Evolutionary conservation across 805 yeast species (phyloP).

Genomic region (Saccharomycopsis synnaedendra): DNA sequence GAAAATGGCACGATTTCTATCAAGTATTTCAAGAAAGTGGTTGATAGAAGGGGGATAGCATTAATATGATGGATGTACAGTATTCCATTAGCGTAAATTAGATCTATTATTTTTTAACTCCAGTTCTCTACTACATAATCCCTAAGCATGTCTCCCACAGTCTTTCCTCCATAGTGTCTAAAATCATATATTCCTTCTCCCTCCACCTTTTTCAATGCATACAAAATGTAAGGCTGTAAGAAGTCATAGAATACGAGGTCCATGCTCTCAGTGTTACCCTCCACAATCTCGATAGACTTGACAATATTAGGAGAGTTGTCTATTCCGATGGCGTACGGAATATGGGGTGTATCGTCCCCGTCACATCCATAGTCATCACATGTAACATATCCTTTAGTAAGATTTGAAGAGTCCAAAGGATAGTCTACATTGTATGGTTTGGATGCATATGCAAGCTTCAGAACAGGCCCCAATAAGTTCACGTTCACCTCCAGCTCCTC

Average conservation of each 20-base stretch:
- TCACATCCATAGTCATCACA: conserved; percentile 71
- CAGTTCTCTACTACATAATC: conserved; percentile 28
- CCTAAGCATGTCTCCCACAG: conserved; percentile 35
- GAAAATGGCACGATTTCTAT: conserved; percentile 37
- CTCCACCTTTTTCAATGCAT: conserved; percentile 29
- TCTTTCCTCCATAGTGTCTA: conserved; percentile 27
- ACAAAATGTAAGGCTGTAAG: conserved; percentile 39
- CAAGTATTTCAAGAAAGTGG: conserved; percentile 31
- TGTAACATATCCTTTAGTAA: conserved; percentile 68
- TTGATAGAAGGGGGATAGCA: conserved; percentile 19
- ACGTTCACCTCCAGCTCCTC: neutral
- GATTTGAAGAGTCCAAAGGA: conserved; percentile 15
- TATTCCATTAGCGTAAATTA: no score
- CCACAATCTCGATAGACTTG: conserved; percentile 29
- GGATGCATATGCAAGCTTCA: conserved; percentile 17
- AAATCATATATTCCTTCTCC: conserved; percentile 23
- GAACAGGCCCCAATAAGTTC: conserved; percentile 5
- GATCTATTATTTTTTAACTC: conserved; percentile 13
- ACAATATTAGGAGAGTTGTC: conserved; percentile 74
- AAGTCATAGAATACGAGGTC: conserved; percentile 78
- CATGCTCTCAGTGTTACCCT: conserved; percentile 26
- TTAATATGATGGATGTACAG: neutral
- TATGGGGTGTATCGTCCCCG: conserved; percentile 80
- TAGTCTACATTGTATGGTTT: conserved; percentile 1
- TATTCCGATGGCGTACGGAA: conserved; percentile 30